A percentile compares a stretch with the other conserved stretches of the same genome.
Evolutionary conservation across 352 stramenopile species (phyloP).

Genomic region (Phytophthora colocasiae): DNA sequence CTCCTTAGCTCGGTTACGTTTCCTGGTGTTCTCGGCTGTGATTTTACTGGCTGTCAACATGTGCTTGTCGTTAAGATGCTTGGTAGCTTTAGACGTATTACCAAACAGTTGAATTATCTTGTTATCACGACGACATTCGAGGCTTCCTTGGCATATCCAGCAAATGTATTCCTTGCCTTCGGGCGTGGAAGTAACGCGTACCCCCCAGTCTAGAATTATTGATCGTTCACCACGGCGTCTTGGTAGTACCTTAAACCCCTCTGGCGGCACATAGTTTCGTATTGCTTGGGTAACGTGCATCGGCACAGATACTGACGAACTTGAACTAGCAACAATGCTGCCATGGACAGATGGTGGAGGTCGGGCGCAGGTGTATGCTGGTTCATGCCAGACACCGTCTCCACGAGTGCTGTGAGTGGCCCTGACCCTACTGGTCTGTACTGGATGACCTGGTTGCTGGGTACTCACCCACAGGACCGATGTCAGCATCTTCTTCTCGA

Average conservation of each 20-base stretch:
- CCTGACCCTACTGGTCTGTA: no score
- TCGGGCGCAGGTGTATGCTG: no score
- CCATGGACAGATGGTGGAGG: no score
- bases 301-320: no score
- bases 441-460: no score
- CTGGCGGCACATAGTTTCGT: not conserved
- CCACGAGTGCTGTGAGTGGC: no score
- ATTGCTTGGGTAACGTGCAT: no score
- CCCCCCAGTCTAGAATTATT: constrained; percentile 16
- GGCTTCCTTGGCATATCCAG: constrained; percentile 16
- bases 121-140: constrained; percentile 1
- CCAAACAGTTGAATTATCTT: constrained; percentile 18
- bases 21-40: not conserved
- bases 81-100: constrained; percentile 17
- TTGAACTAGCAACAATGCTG: no score
- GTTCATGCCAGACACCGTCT: no score
- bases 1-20: not conserved
- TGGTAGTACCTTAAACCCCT: not conserved
- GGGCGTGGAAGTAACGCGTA: not conserved
- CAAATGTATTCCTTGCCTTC: constrained; percentile 1
- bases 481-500: no score
- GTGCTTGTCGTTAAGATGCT: not conserved
- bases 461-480: no score
- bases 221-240: constrained; percentile 4
- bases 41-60: not conserved